Base-by-base conservation (phyloP, 441 rosid species). In the Geranium incanum region DNA sequence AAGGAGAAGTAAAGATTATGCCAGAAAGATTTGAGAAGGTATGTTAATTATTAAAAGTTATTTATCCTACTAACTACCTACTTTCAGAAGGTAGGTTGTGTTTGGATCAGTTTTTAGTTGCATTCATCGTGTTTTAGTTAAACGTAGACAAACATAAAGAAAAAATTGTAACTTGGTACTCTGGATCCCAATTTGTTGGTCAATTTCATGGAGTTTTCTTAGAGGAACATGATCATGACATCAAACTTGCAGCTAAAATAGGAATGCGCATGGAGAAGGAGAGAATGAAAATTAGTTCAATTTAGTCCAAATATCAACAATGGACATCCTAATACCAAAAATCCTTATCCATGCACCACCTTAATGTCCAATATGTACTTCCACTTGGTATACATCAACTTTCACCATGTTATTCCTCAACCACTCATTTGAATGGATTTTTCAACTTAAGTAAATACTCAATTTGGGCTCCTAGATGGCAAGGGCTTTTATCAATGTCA, bases 11-110 rank as follows among this genome's bases (percentile, higher is more conserved):
- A 68, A 86, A 87, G 72, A 88, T 94, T 75, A 73, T 88, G 74
- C 98, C 98, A 67, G 96, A 94, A 79, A 91, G 98, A 83, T 91
- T 91, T 85, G 96, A 88, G 81, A 94, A 91, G 98, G 98, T 91
- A 72, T 67, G 83, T 71, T 8, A 64, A 64, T 64, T 64, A 0
- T 23, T 18, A 33, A 63, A 45, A 21, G 36, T 13, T 1, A 18
- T 64, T 65, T 74, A 36, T 57, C 65, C 36, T 39, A 74, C 66
- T 43, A n/a, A 15, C 45, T 28, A 33, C 23, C 23, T 65, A 65
- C 9, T 36, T 65, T 65, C 45, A 37, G 33, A 36, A 37, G 18
- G 55, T 48, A 48, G 15, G 57, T 2, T 48, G 57, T 48, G 57
- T 48, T 48, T 13, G 16, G 52, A 48, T 48, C 57, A 48, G 57